A percentile compares a stretch with the other conserved stretches of the same genome.
Evolutionary conservation across 129 eudicot species (phyloP).

Genomic region (Arctium lappa): DNA sequence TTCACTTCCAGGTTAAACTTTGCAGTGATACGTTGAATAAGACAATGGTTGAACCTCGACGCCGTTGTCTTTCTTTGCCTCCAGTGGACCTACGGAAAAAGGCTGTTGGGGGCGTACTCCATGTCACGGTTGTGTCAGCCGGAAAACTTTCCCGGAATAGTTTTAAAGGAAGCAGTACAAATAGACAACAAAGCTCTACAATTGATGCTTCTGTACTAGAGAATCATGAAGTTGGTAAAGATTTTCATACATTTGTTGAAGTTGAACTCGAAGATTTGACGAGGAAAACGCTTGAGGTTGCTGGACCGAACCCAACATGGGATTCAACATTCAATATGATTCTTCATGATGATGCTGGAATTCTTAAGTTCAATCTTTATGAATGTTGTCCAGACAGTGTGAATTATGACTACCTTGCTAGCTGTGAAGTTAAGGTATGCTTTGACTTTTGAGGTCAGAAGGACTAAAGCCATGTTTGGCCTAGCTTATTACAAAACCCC

Average conservation of each 20-base stretch:
- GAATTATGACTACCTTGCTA: conserved; percentile 64
- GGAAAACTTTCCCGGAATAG: conserved; percentile 54
- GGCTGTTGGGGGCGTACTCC: conserved; percentile 79
- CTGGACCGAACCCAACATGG: conserved; percentile 80
- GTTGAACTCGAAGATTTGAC: conserved; percentile 87
- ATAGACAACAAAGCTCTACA: conserved; percentile 26
- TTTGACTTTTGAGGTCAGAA: not conserved
- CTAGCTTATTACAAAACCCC: too few relatives aligned
- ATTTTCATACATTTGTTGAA: conserved; percentile 85
- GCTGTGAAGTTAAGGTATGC: conserved; percentile 92
- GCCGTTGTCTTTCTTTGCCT: conserved; percentile 77
- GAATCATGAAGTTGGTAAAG: conserved; percentile 38
- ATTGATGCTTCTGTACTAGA: conserved; percentile 28
- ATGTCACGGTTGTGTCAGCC: conserved; percentile 77
- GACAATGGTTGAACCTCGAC: conserved; percentile 96
- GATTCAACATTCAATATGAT: conserved; percentile 78
- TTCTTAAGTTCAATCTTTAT: conserved; percentile 68
- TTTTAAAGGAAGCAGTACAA: conserved; percentile 43
- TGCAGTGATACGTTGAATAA: conserved; percentile 63
- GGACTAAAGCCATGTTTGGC: not conserved
- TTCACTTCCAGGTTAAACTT: conserved; percentile 59
- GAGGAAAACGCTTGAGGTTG: conserved; percentile 56
- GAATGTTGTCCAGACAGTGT: conserved; percentile 63
- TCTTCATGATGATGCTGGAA: conserved; percentile 83
- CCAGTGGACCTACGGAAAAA: conserved; percentile 63